phyloP scores from a whole-genome alignment of 306 rosid genomes.

The Malus sylvestris region DNA sequence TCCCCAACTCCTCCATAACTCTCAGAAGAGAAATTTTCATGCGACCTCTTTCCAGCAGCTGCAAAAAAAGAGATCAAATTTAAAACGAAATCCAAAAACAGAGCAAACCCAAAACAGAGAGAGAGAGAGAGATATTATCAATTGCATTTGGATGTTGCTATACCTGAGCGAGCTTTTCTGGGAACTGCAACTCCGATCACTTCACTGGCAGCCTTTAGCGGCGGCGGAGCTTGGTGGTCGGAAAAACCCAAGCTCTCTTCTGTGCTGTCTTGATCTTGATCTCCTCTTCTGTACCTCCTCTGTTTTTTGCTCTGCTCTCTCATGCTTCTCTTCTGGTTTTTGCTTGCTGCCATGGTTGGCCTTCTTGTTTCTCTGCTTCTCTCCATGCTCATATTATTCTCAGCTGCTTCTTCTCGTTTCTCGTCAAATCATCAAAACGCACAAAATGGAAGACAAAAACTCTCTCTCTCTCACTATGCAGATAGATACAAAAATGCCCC shows the following conservation, averaged over 20 bases:
- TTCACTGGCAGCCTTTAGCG: constrained; percentile 29
- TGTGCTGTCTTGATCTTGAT: constrained; percentile 6
- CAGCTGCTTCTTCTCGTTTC: not conserved
- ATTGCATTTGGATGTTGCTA: not conserved
- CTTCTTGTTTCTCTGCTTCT: constrained; percentile 52
- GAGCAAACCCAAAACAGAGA: not conserved
- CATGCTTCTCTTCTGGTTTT: constrained; percentile 22
- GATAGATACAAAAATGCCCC: not conserved
- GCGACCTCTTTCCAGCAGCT: constrained; percentile 55
- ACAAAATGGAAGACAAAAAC: not conserved
- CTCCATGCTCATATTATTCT: constrained; percentile 27
- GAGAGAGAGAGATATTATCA: not conserved
- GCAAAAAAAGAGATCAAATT: constrained; percentile 9
- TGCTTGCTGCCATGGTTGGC: constrained; percentile 29
- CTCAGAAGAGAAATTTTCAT: constrained; percentile 33
- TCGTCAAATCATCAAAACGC: not conserved
- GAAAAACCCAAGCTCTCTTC: not conserved
- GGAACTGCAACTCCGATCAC: constrained; percentile 57
- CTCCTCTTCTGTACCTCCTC: constrained; percentile 31
- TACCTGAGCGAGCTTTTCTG: constrained; percentile 81
- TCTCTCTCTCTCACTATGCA: not conserved
- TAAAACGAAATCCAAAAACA: not conserved
- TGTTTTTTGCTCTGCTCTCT: not conserved
- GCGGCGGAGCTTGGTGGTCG: constrained; percentile 12
- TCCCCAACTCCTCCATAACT: constrained; percentile 26